Base-by-base conservation (phyloP, 495 filamentous ascomycete genomes). In the Xylaria acuta region DNA sequence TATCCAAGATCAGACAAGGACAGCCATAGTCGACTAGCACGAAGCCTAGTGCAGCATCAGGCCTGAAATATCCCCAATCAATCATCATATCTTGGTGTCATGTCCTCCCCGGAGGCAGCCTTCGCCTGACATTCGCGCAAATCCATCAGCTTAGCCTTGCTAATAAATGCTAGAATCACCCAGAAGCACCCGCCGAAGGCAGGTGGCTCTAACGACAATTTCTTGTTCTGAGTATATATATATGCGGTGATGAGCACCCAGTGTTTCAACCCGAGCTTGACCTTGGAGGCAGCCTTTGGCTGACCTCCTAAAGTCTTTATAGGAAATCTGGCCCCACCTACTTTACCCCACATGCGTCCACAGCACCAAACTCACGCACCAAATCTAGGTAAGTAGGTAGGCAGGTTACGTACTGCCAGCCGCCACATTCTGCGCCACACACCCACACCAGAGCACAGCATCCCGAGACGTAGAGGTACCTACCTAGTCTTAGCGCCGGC, bases 21-120 rank as follows among this genome's bases (percentile, higher is more conserved):
- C 20, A 60, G 32, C 34, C 6, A 60, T 22, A 22, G 58, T 38
- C 34, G 20, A 59, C 54, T n/a, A 36, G 54, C 30, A 59, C 30
- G 54, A 59, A 59, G 54, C 54, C 54, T n/a, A 60, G 58, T 60
- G 58, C 34, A 14, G 30, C 58, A 60, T 5, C 4, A 60, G 30
- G 58, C 32, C 34, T 60, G 20, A 38, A 38, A 60, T 0, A n/a
- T 22, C 32, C 32, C 18, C 32, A 38, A 60, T 58, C 14, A 58
- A 34, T 34, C 54, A 58, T 58, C 54, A 34, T 58, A 34, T 58
- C 54, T 58, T 34, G 54, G 54, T 58, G 54, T 58, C 54, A 58
- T 58, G 16, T 58, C 27, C 6, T 34, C 27, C 30, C 18, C 54
- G 27, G 54, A 34, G 30, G 54, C 27, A 34, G 54, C 54, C 54